Base-by-base conservation (phyloP, 768 basidiomycete genomes). In the Wakefieldia striispora region DNA sequence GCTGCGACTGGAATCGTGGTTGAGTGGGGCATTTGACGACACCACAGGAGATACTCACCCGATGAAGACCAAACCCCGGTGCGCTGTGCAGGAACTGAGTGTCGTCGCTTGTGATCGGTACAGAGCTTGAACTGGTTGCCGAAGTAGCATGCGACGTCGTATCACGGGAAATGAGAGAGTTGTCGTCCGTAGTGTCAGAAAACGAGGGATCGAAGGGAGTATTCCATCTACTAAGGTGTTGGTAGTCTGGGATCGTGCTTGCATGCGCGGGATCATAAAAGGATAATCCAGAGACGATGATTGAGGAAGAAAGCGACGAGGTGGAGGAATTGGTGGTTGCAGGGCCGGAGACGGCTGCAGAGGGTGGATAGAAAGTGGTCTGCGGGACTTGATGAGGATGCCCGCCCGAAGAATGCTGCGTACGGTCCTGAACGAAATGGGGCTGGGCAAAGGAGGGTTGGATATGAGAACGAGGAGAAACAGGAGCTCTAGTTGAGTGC, bases 241-340 rank as follows among this genome's bases (percentile, higher is more conserved):
- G 74, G 57, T 78, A 80, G 44, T 75, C 69, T 2, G 51, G 62
- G 43, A 53, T 65, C 58, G 66, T 46, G 19, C 61, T 57, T n/a
- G 65, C 58, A 4, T 70, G 68, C 17, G 75, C 66, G 6, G 79
- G 70, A 47, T 79, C 78, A 60, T 81, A 83, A 57, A 80, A 80
- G 7, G 79, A 73, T 9, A 79, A 71, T 0, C 72, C 70, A 14
- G 81, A 73, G 33, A 77, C 76, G 53, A 83, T 82, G 82, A 83
- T 82, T 35, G 59, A 48, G 6, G 52, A 47, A 12, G 54, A 27
- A 10, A 20, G 2, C 2, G 48, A 23, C 14, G 55, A 20, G 5
- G 47, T 10, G 27, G 54, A 29, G 9, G 53, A 4, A 33, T 19
- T 29, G 16, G 47, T 3, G 42, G 37, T 14, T 2, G 43, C 3